Base-by-base conservation (phyloP, 179 eudicot genomes). In the Heliamphora ciliata region DNA sequence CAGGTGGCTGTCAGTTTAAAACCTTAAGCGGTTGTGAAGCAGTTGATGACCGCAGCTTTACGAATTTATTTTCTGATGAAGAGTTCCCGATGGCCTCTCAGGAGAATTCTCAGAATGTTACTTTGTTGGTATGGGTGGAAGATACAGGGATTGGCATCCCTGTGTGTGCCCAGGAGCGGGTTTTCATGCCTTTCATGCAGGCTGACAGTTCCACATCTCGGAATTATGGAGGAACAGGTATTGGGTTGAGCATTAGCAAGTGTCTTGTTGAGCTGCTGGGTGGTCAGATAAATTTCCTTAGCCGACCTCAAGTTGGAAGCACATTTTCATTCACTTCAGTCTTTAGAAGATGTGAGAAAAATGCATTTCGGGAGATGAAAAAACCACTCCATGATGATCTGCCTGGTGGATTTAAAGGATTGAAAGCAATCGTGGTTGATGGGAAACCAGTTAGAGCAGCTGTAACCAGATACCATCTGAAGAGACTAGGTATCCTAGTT, bases 61-160 rank as follows among this genome's bases (percentile, higher is more conserved):
- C 51, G 84, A 86, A 51, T 83, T 64, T 91, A 70, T 67, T 85
- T 18, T 79, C 84, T 4, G 91, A 90, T 24, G 87, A 89, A 61
- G 89, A 86, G 18, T 58, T 73, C 44, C 80, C 3, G 24, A 55
- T 59, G 46, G 61, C 78, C 58, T 61, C 84, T 44, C 82, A 87
- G 56, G 84, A 76, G 17, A 47, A 51, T 21, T 71, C 83, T 72
- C 84, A 86, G 50, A 83, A 84, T 76, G 91, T 91, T 6, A 84
- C 86, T 66, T 71, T 91, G 65, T 83, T 86, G 87, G 88, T 91
- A 40, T 82, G 85, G 51, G 95, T 91, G 18, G 95, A 91, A 65
- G 95, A 91, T 80, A 91, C 95, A 0, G 95, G 95, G 50, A 89
- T 91, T 24, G 95, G 95, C 69, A 91, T 91, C n/a, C 93, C 95